Evolutionary conservation across 495 filamentous ascomycete species (phyloP), one percentile per base, ranked within the genome.

Genomic region (Terfezia claveryi): DNA sequence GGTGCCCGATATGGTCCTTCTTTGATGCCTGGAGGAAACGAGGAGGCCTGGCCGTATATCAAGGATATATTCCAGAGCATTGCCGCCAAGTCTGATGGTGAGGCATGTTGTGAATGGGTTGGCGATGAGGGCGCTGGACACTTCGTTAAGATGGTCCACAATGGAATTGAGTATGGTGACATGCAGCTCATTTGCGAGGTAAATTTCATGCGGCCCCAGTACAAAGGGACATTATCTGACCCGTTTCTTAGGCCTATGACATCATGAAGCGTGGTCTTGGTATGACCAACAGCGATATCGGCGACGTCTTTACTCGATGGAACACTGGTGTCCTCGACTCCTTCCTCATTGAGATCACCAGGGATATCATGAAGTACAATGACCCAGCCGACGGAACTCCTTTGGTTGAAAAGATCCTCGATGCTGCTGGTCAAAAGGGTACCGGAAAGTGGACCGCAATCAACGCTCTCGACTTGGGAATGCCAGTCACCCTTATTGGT

Each of bases 61-160:
- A 98, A 98, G 80, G 87, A 95, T 65, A 83, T 98, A 66, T 91
- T 98, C 76, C 91, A 98, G 76, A 82, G 78, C 76, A 93, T 98
- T 65, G 74, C 91, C 59, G 92, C 91, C 69, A 96, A 96, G 80
- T 87, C 83, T 68, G 88, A 94, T 62, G 81, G 80, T 59, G 92
- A 98, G 76, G 70, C 91, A 49, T 98, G 91, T 79, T 98, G 91
- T 68, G 88, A 98, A 71, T 98, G 91, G 91, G 91, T 96, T 61
- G 91, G 91, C 75, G 91, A 98, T 74, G 87, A 94, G 69, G 91
- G 91, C 76, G 81, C 91, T 68, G 91, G 91, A 58, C 91, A 98
- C 79, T 98, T 94, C 76, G 88, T 98, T 74, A 98, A 98, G 82
- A 98, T 98, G 92, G 91, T 98, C 57, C 91, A 98, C 81, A 98